Base-by-base conservation (phyloP, 305 asterid genomes). In the Fraxinus albicans region DNA sequence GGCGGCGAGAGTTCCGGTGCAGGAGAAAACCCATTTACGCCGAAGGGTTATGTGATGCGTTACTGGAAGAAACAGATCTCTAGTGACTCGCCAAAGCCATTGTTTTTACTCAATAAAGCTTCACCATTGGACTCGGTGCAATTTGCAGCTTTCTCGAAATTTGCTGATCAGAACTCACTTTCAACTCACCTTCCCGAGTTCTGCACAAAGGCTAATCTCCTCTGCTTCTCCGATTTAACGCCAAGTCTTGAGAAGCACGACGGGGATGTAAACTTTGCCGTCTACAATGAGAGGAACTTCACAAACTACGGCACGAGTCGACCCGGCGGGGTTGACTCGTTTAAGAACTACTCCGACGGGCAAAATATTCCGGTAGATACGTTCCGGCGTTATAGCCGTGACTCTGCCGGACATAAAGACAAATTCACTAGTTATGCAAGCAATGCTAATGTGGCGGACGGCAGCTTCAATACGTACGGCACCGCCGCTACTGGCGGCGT, bases 11-110 rank as follows among this genome's bases (percentile, higher is more conserved):
- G 0, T 19, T 63, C 79, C 73, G 85, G 78, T 31, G 86, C 77
- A 36, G 90, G 88, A 8, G 91, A 84, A 8, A 90, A 85, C 77
- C 98, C 97, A 6, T 92, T 92, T 25, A 91, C 98, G 10, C 97
- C 98, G 0, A 92, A 82, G 85, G 95, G 92, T 0, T 91, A 90
- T 17, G 38, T 88, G 81, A 83, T 88, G 76, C 95, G 98, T 4
- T 93, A 94, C 88, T 92, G 97, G 98, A 93, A 80, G 78, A 92
- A 88, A 73, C 92, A 91, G 86, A 86, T 94, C 87, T 90, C 97
- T 4, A 90, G 89, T 86, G 90, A 89, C 21, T 89, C 90, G 27
- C 94, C 95, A 8, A 89, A 88, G 81, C 96, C 98, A 40, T 87
- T 86, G 83, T 94, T 94, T 78, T 77, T 94, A 36, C 86, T 94